Conservation (phyloP, 495 filamentous ascomycete species). For the Neurospora sp. region DNA sequence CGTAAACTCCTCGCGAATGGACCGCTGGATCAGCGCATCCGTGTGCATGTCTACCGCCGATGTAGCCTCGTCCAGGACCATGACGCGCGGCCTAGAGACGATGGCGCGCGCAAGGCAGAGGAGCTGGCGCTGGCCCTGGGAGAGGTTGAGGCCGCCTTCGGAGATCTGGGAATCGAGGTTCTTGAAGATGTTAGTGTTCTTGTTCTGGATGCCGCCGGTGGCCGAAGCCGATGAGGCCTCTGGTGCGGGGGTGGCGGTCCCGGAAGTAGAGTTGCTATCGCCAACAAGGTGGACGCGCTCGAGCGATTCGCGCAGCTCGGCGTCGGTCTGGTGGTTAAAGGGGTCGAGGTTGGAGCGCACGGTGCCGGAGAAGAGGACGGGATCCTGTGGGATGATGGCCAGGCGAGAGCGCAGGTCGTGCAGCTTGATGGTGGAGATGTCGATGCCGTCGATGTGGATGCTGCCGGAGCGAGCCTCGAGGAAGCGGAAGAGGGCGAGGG, state of each 20-base stretch:
- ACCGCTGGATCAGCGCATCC: slow-evolving; percentile 70
- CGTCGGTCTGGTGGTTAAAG: slow-evolving; percentile 61
- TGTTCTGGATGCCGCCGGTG: slow-evolving; percentile 15
- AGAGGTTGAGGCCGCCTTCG: slow-evolving; percentile 71
- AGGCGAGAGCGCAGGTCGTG: slow-evolving; percentile 63
- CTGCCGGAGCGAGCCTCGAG: slow-evolving; percentile 60
- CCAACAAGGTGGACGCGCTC: slow-evolving; percentile 64
- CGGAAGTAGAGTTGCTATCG: slow-evolving; percentile 25
- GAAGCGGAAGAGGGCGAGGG: slow-evolving; percentile 76
- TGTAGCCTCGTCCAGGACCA: slow-evolving; percentile 87
- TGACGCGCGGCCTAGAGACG: slow-evolving; percentile 65
- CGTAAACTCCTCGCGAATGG: slow-evolving; percentile 69
- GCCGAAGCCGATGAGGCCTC: slow-evolving; percentile 5
- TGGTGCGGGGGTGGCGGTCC: slow-evolving; percentile 15
- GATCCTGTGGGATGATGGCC: slow-evolving; percentile 73
- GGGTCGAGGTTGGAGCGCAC: slow-evolving; percentile 75
- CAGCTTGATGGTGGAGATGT: slow-evolving; percentile 64
- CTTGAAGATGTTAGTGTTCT: slow-evolving; percentile 54
- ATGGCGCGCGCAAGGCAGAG: slow-evolving; percentile 84
- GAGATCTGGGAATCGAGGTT: slow-evolving; percentile 52
- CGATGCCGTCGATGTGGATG: slow-evolving; percentile 66
- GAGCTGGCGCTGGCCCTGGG: slow-evolving; percentile 81
- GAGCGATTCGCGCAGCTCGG: slow-evolving; percentile 62
- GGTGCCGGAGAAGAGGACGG: slow-evolving; percentile 79
- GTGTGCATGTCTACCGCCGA: slow-evolving; percentile 82